phyloP scores from a whole-genome alignment of 2,329 filamentous ascomycete species.

The Alternaria alternata region DNA sequence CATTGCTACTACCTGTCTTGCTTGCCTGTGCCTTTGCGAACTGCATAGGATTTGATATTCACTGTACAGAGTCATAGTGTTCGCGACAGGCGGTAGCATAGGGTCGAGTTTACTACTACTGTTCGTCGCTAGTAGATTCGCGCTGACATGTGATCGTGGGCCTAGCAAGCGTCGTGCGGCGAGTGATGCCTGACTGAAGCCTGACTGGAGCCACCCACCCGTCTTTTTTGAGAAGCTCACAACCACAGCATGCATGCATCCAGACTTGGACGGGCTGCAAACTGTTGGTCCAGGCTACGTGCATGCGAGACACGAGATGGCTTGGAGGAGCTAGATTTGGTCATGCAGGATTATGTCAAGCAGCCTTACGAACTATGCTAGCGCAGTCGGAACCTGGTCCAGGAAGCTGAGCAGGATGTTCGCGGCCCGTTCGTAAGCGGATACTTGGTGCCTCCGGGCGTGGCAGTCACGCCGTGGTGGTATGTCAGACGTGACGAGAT shows the following conservation, averaged over 20 bases:
- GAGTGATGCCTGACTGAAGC: background rate
- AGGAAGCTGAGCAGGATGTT: slow-evolving; percentile 16
- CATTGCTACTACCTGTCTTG: background rate
- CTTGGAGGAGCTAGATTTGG: background rate
- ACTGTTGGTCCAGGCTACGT: slow-evolving; percentile 17
- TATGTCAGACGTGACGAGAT: slow-evolving; percentile 8
- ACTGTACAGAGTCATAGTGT: background rate
- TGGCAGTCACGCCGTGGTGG: slow-evolving; percentile 10
- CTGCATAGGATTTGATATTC: background rate
- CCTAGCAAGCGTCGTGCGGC: background rate
- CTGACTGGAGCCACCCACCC: background rate
- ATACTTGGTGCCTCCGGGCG: slow-evolving; percentile 14
- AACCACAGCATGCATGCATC: background rate
- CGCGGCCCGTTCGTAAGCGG: slow-evolving; percentile 35
- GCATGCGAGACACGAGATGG: slow-evolving; percentile 10
- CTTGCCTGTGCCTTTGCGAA: background rate
- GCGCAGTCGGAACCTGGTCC: background rate
- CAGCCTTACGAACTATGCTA: slow-evolving; percentile 3
- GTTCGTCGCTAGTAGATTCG: background rate
- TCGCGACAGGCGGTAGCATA: background rate
- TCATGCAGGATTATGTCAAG: slow-evolving; percentile 19
- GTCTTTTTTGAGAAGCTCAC: background rate
- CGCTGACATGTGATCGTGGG: background rate
- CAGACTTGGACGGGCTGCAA: slow-evolving; percentile 4
- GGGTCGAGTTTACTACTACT: background rate